Evolutionary conservation across 2,329 filamentous ascomycete genomes (phyloP), one percentile per base, ranked within the genome.

Genomic region (Colletotrichum gigasporum): DNA sequence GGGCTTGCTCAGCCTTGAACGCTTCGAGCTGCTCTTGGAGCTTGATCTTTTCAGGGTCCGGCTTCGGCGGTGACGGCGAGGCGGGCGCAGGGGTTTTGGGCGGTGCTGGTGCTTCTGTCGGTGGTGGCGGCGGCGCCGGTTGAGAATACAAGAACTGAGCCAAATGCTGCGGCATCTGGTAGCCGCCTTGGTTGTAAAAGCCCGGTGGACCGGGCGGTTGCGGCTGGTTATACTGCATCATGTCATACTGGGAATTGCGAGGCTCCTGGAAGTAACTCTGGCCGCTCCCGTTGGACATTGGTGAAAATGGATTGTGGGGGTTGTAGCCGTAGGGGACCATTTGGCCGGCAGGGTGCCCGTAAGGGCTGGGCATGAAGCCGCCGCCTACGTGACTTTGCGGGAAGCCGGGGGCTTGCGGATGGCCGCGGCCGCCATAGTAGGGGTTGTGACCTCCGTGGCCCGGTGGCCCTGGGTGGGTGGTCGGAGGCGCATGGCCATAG

Each of bases 31-130:
- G 84, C 66, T 86, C 83, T 66, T 90, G 84, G 60, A 90, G 83
- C n/a, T 80, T 80, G 66, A 90, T 79, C 70, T 87, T 87, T 59
- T 90, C 85, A 2, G 85, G 82, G 55, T 90, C 85, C 12, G 77
- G 76, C 61, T 79, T 79, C 69, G 79, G 76, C 5, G 78, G 77
- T 1, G 79, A 76, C 2, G 81, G 79, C 5, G 82, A 81, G 4
- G 78, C 73, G 6, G 68, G 72, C 12, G 71, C 77, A 1, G 78
- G 76, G 14, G 74, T 82, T 5, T 78, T 73, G 10, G 77, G 69
- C n/a, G 67, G 71, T 10, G 70, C 77, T 1, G 77, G 75, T 12
- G 74, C 71, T 59, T 83, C 81, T 3, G 82, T 82, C 4, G 78
- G 73, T 0, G 78, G 75, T 0, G 82, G 79, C 5, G 80, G 77